Evolutionary conservation across 768 basidiomycete genomes (phyloP), one percentile per base, ranked within the genome.

Genomic region (Candolleomyces efflorescens): DNA sequence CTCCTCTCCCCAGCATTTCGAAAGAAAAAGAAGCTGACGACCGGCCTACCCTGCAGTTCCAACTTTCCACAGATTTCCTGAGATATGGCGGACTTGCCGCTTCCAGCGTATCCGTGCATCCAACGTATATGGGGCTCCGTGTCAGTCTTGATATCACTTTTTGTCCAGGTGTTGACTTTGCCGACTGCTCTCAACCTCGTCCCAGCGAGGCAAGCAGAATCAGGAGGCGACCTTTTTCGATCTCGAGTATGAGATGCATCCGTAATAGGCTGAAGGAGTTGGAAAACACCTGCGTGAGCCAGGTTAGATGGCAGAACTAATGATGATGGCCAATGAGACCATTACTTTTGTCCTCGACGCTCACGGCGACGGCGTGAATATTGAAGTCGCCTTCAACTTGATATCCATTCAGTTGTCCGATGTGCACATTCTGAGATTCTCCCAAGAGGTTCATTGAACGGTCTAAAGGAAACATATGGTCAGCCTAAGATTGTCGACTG

Each of bases 71-170:
- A 60, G 5, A 65, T 53, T 5, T 53, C 54, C 38, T 63, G 61
- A 6, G 60, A 55, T 12, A 65, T 59, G 5, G 62, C 62, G 3
- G 63, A 62, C 53, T 66, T 66, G 10, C 65, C 65, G 15, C 58
- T 56, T 15, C 65, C 65, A 17, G 60, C 65, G 3, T 63, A 58
- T 5, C 65, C 65, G 27, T 59, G 27, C 1, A 66, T 22, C 63
- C 65, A 66, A 15, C 64, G 20, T 22, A 66, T 48, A n/a, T 53
- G 46, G 12, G 46, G 46, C 18, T 22, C 20, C 5, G 18, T 24
- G 5, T 47, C 24, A 20, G 23, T 13, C 13, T 2, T 20, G 3
- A 47, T 47, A 13, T 24, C 46, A 47, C 22, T 2, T 2, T 20
- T 47, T 20, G 46, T 20, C 46, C 46, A 47, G 24, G 15, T 23